Percentiles rank a stretch among this genome's conserved stretches.
Evolutionary conservation across 2,329 filamentous ascomycete genomes (phyloP).

Genomic region (Colletotrichum theobromicola): DNA sequence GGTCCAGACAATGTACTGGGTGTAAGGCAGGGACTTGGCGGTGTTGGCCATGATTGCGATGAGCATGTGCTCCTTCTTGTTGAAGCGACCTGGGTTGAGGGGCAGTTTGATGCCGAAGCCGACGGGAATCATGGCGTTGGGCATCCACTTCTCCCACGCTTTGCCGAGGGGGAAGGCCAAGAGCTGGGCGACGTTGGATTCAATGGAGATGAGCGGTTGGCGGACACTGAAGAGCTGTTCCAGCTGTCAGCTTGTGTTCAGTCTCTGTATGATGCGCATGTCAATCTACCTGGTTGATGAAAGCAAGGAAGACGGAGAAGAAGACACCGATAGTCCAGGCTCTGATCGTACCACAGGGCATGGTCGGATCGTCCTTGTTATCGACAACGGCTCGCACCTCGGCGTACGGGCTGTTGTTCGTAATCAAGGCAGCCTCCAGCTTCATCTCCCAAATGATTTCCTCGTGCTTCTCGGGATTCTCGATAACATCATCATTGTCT

Average conservation of each 20-base stretch:
- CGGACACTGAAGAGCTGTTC: constrained; percentile 58
- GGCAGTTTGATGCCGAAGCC: constrained; percentile 48
- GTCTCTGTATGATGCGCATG: not conserved
- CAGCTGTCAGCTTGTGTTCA: not conserved
- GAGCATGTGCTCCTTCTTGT: constrained; percentile 65
- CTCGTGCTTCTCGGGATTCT: constrained; percentile 50
- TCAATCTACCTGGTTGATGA: constrained; percentile 50
- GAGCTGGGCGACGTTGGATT: constrained; percentile 61
- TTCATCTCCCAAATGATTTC: constrained; percentile 59
- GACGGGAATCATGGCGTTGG: constrained; percentile 53
- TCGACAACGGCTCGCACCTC: constrained; percentile 62
- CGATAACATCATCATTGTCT: constrained; percentile 33
- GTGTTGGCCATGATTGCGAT: constrained; percentile 66
- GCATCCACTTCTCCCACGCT: constrained; percentile 53
- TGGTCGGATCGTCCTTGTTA: constrained; percentile 56
- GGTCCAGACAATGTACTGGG: constrained; percentile 54
- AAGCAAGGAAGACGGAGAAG: constrained; percentile 54
- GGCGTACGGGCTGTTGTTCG: constrained; percentile 61
- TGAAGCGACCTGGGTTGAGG: constrained; percentile 62
- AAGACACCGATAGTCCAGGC: constrained; percentile 58
- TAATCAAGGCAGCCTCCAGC: constrained; percentile 58
- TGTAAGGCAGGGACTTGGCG: constrained; percentile 52
- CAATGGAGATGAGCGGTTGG: constrained; percentile 58
- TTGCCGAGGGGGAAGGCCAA: constrained; percentile 61
- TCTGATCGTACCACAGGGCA: constrained; percentile 59